Evolutionary conservation across 306 rosid species (phyloP).

Genomic region (Casuarina glauca): DNA sequence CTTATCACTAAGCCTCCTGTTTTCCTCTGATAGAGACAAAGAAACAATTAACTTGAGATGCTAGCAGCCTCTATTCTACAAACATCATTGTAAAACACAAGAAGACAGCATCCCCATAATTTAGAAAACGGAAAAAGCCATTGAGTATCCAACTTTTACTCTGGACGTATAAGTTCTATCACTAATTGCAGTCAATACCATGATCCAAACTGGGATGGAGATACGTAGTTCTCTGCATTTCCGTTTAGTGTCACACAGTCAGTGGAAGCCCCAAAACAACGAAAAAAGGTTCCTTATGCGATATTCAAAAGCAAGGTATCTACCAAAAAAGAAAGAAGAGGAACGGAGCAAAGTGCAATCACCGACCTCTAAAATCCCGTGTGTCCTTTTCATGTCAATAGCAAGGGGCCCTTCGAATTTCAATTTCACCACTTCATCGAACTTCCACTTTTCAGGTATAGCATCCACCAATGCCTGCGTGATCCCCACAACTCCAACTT

Average conservation of each 20-base stretch:
- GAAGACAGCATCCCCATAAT: neutral
- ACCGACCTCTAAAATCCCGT: constrained; percentile 67
- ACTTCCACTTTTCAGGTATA: constrained; percentile 67
- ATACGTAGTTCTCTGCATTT: neutral
- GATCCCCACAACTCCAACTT: constrained; percentile 74
- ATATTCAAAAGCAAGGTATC: neutral
- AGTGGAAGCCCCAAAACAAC: neutral
- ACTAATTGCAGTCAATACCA: neutral
- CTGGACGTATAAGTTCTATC: neutral
- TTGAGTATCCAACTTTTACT: neutral
- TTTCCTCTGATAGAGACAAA: constrained; percentile 52
- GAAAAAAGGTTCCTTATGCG: neutral
- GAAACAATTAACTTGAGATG: constrained; percentile 25
- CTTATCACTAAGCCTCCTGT: constrained; percentile 88
- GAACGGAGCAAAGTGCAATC: neutral
- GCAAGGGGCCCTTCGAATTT: constrained; percentile 75
- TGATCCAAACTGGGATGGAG: neutral
- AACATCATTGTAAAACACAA: neutral
- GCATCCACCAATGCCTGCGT: constrained; percentile 69
- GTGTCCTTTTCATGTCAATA: constrained; percentile 76
- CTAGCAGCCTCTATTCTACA: constrained; percentile 20
- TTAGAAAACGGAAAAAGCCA: constrained; percentile 3
- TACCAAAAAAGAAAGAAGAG: neutral
- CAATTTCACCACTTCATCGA: constrained; percentile 79
- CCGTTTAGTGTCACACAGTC: neutral